Conservation (phyloP, 179 eudicot genomes). For the Carnegiea gigantea region DNA sequence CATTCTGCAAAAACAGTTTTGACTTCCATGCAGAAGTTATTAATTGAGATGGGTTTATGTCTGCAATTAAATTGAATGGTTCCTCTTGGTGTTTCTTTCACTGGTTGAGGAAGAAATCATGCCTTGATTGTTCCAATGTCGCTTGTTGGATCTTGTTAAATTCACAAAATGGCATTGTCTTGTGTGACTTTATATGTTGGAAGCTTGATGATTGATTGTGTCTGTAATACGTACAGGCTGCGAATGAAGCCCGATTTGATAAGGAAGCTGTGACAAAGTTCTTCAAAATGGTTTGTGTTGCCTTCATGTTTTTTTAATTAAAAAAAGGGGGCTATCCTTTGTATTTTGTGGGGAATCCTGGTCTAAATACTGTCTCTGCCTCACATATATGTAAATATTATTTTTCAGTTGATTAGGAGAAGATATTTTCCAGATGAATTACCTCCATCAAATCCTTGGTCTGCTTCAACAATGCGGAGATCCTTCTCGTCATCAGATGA, state of each 20-base stretch:
- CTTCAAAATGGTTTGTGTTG: conserved; percentile 68
- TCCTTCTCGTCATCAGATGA: conserved; percentile 53
- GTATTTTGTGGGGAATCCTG: neutral
- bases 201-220: conserved; percentile 15
- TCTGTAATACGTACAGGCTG: conserved; percentile 62
- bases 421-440: conserved; percentile 90
- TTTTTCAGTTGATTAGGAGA: conserved; percentile 85
- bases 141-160: conserved; percentile 2
- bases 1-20: too few relatives aligned
- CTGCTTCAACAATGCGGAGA: conserved; percentile 47
- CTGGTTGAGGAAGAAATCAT: neutral
- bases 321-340: neutral
- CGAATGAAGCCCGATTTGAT: conserved; percentile 95
- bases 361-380: conserved; percentile 12
- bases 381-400: conserved; percentile 11
- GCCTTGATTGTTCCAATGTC: neutral
- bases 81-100: neutral
- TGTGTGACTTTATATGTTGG: conserved; percentile 9
- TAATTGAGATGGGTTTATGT: too few relatives aligned
- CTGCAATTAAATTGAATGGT: neutral
- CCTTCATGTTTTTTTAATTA: neutral
- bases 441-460: conserved; percentile 72
- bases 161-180: neutral
- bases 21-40: too few relatives aligned
- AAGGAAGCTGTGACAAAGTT: conserved; percentile 93